A percentile compares a stretch with the other conserved stretches of the same genome.
Evolutionary conservation across 371 early-diverging fungal genomes (phyloP).

Genomic region (Phascolomyces articulosus): DNA sequence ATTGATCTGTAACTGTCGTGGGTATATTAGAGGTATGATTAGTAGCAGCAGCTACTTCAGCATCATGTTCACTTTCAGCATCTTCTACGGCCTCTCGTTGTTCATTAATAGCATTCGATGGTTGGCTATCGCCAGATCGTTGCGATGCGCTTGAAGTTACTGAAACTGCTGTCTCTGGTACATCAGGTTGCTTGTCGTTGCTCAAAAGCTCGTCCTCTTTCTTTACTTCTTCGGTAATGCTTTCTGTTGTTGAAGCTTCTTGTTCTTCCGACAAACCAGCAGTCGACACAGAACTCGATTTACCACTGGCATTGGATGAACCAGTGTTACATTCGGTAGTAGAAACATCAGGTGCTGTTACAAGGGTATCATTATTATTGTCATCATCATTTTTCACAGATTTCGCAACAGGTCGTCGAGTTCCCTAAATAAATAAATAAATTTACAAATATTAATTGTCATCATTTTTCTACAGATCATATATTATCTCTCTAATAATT

Average conservation of each 20-base stretch:
- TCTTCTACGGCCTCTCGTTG: constrained; percentile 11
- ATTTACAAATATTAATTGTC: neutral
- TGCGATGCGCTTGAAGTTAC: neutral
- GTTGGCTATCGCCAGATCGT: neutral
- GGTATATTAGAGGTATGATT: neutral
- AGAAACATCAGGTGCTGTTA: neutral
- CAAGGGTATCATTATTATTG: neutral
- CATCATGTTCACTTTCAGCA: constrained; percentile 40
- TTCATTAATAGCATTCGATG: neutral
- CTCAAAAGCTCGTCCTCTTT: neutral
- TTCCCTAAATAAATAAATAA: neutral
- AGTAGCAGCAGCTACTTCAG: constrained; percentile 39
- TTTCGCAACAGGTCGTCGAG: neutral
- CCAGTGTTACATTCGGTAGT: no score
- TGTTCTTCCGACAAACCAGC: neutral
- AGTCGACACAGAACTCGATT: neutral
- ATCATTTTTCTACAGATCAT: no score
- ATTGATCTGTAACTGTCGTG: constrained; percentile 14
- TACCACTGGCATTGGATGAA: neutral
- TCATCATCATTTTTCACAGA: neutral
- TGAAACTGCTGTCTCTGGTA: neutral
- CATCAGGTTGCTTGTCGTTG: neutral
- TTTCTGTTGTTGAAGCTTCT: neutral
- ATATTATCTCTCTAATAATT: neutral
- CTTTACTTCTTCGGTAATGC: neutral